Conservation (phyloP, 106 monocot genomes). For the Narthecium ossifragum region DNA sequence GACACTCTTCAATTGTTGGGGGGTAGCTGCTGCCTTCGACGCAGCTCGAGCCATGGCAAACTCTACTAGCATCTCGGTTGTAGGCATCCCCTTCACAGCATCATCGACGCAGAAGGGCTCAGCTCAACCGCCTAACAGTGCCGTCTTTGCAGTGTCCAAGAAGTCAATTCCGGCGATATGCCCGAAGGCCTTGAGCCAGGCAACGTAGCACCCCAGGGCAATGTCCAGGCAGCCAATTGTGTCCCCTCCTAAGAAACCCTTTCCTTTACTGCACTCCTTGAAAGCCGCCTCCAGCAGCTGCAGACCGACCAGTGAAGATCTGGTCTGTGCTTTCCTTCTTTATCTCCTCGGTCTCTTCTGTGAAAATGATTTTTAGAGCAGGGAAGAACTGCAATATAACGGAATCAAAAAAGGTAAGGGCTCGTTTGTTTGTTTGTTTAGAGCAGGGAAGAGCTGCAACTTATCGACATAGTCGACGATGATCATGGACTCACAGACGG, state of each 20-base stretch:
- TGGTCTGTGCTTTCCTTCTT: neutral
- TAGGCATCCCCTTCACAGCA: neutral
- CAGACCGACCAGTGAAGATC: neutral
- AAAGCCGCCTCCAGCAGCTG: neutral
- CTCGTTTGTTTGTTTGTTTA: too few species aligned
- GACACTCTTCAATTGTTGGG: too few species aligned
- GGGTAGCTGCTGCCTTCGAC: too few species aligned
- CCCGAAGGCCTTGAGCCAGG: neutral
- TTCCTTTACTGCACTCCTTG: neutral
- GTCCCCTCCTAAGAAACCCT: neutral
- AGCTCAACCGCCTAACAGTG: neutral
- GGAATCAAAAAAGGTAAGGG: too few species aligned
- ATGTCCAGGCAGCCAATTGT: neutral
- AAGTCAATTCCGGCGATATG: neutral
- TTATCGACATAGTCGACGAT: too few species aligned
- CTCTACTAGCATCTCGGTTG: neutral
- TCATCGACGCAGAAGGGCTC: neutral
- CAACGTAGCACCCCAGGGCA: neutral
- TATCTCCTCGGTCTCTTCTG: neutral
- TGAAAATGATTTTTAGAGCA: neutral
- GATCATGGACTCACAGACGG: too few species aligned
- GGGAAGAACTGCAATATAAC: neutral
- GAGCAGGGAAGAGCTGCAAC: too few species aligned
- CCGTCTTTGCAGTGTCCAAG: neutral
- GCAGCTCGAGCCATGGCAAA: too few species aligned